A percentile compares a stretch with the other conserved stretches of the same genome.
Conservation (phyloP, 306 rosid genomes). For the Trifolium dubium region DNA sequence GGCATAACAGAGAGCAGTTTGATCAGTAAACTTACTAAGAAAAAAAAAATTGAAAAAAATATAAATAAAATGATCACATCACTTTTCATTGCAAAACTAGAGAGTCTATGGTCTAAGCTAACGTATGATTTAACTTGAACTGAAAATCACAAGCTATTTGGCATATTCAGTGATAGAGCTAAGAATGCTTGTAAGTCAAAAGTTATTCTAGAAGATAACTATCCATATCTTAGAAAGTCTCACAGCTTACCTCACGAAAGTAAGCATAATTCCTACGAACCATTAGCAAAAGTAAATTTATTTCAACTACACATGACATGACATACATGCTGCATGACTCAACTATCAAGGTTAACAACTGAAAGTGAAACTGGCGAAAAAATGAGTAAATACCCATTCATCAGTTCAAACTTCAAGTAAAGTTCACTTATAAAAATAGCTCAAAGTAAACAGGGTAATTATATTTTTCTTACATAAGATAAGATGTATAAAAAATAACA, state of each 20-base stretch:
- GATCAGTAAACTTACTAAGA: slow-evolving; percentile 7
- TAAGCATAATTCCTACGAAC: neutral
- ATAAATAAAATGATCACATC: neutral
- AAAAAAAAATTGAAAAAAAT: neutral
- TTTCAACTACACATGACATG: slow-evolving; percentile 28
- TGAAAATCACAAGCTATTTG: neutral
- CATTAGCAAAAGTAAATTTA: neutral
- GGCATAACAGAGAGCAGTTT: neutral
- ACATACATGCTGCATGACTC: too few relatives aligned
- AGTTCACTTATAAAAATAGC: neutral
- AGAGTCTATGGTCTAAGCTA: too few relatives aligned
- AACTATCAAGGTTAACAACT: slow-evolving; percentile 1
- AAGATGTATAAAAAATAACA: neutral
- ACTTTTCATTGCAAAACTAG: neutral
- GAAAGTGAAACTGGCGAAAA: neutral
- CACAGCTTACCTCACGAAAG: neutral
- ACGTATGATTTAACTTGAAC: neutral
- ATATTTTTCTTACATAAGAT: neutral
- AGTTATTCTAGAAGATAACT: neutral
- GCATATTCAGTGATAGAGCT: neutral
- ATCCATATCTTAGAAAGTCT: slow-evolving; percentile 1
- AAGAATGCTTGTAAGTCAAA: neutral
- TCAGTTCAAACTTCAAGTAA: neutral
- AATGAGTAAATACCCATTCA: neutral
- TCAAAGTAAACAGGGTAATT: neutral